Evolutionary conservation across 176 grass and related monocot species (phyloP).

Genomic region (Ensete glaucum): DNA sequence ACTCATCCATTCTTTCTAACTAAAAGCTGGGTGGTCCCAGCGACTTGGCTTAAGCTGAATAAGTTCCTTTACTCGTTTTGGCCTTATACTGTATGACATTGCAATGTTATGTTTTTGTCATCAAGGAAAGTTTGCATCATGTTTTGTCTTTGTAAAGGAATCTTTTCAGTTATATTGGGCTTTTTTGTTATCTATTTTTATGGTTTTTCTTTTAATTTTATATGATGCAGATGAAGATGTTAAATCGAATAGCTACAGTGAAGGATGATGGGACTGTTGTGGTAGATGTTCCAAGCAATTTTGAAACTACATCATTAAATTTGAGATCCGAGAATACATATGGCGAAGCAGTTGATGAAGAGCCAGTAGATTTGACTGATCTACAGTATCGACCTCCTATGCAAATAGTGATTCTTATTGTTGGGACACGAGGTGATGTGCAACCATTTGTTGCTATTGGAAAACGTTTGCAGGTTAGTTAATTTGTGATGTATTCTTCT

Average conservation of each 20-base stretch:
- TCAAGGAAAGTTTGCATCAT: not conserved
- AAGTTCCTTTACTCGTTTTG: no score
- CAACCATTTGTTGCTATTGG: slow-evolving; percentile 98
- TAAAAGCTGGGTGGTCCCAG: no score
- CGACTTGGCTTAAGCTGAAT: no score
- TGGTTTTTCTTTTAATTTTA: slow-evolving; percentile 21
- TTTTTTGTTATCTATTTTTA: not conserved
- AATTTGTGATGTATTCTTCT: slow-evolving; percentile 3
- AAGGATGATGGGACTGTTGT: slow-evolving; percentile 94
- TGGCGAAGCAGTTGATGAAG: slow-evolving; percentile 35
- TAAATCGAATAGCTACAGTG: slow-evolving; percentile 72
- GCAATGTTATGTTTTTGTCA: no score
- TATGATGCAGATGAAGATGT: slow-evolving; percentile 66
- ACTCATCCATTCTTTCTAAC: no score
- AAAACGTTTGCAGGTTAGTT: slow-evolving; percentile 74
- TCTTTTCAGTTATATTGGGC: not conserved
- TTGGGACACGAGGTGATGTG: slow-evolving; percentile 95
- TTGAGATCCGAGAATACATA: slow-evolving; percentile 33
- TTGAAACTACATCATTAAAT: slow-evolving; percentile 37
- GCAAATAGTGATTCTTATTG: slow-evolving; percentile 93
- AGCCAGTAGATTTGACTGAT: slow-evolving; percentile 50
- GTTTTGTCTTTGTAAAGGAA: not conserved
- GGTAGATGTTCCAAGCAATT: slow-evolving; percentile 70
- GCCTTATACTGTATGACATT: no score
- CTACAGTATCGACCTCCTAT: slow-evolving; percentile 65